These are phyloP conservation scores for Davidsoniella australis DNA, from an alignment of 2,329 filamentous ascomycete species.

Conservation along the genomic window DNA sequence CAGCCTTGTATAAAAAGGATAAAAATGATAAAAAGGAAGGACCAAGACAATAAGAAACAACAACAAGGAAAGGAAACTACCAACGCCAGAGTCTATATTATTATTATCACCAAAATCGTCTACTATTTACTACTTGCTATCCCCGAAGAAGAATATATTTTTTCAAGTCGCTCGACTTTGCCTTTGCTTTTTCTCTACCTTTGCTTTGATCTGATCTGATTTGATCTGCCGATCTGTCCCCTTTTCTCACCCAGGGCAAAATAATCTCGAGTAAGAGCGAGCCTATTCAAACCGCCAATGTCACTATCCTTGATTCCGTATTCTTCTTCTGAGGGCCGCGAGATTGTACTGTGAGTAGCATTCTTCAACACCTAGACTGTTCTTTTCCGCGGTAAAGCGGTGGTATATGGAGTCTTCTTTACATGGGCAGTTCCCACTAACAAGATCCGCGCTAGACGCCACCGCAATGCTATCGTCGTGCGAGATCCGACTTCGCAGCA, in stretches of 20 bases:
- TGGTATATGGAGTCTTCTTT: background rate
- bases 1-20: no score
- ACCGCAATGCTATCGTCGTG: slow-evolving; percentile 82
- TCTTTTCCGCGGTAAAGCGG: no score
- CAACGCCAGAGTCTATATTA: background rate
- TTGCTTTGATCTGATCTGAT: background rate
- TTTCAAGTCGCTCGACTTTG: background rate
- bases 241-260: no score
- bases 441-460: slow-evolving; percentile 42
- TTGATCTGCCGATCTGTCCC: background rate
- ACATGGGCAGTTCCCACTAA: slow-evolving; percentile 3
- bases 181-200: background rate
- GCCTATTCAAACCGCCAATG: background rate
- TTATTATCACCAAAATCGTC: background rate
- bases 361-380: background rate
- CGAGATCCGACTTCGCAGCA: slow-evolving; percentile 73
- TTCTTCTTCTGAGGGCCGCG: slow-evolving; percentile 51
- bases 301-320: slow-evolving; percentile 60
- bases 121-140: no score
- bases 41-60: no score
- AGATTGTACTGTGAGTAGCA: slow-evolving; percentile 61
- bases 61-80: background rate
- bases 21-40: no score
- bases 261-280: no score
- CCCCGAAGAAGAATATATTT: no score